Base-by-base conservation (phyloP, 1,284 basidiomycete species). In the Coniferiporia weirii region DNA sequence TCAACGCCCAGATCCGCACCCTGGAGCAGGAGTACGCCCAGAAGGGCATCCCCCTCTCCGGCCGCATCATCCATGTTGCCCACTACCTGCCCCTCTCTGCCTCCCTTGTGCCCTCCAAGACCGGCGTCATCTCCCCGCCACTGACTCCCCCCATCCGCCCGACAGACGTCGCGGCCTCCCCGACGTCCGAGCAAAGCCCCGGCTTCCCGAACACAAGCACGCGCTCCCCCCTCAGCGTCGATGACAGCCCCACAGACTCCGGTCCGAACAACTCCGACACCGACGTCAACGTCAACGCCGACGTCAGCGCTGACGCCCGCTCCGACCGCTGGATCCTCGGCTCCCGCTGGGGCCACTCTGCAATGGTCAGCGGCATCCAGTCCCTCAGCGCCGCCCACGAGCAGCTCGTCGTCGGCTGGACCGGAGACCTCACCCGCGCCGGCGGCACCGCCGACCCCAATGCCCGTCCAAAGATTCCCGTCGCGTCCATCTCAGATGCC, bases 341-440 rank as follows among this genome's bases (percentile, higher is more conserved):
- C 9, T 83, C 87, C 3, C 81, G 95, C 40, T 87, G 94, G 59
- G 96, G 95, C 20, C 96, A 99, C 72, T 86, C 93, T 4, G 96
- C 96, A 7, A 93, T 99, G 89, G 90, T 96, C 65, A 91, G 89
- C 52, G 96, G 97, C 40, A 95, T 98, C 67, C 84, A 87, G 59
- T 91, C 88, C 3, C 82, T 99, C 48, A 83, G 87, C 10, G 75
- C 83, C 12, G 89, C 89, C 0, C 91, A 96, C 71, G 87, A 94
- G 64, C 93, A 99, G 76, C 73, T 97, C 64, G 85, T 98, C 67
- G 82, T 98, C 50, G 96, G 93, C 32, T 97, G 95, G 91, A 93
- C 92, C 0, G 96, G 95, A 44, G 94, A 98, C 65, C 80, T 98
- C 61, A 71, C 81, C 51, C 73, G 77, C 12, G 68, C 75, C 9